Evolutionary conservation across 176 grass and related monocot genomes (phyloP).

Genomic region (Thalia dealbata): DNA sequence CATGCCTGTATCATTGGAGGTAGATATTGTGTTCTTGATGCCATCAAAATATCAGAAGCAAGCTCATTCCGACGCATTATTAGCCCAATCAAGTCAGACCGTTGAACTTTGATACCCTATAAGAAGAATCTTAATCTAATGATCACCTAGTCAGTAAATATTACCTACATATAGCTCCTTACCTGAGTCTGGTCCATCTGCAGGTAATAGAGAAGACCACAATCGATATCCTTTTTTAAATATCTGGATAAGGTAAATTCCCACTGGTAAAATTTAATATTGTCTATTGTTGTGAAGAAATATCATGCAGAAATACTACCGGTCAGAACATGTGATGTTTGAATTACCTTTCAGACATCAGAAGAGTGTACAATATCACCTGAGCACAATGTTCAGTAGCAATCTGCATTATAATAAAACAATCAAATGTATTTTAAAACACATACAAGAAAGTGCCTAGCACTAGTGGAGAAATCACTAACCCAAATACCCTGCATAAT

Average conservation of each 20-base stretch:
- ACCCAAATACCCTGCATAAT: neutral
- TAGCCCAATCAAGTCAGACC: constrained; percentile 71
- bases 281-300: constrained; percentile 1
- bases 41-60: constrained; percentile 84
- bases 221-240: constrained; percentile 63
- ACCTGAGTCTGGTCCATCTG: constrained; percentile 81
- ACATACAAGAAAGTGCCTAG: neutral
- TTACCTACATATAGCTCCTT: constrained; percentile 14
- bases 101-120: constrained; percentile 83
- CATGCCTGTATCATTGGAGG: constrained; percentile 76
- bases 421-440: neutral
- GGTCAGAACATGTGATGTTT: neutral
- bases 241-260: constrained; percentile 51
- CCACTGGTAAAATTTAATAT: constrained; percentile 1
- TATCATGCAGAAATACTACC: neutral
- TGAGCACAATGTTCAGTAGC: constrained; percentile 79
- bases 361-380: constrained; percentile 82
- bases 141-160: constrained; percentile 18
- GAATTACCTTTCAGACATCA: constrained; percentile 88
- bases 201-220: constrained; percentile 92
- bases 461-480: neutral
- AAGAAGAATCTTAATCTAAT: constrained; percentile 20
- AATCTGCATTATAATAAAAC: constrained; percentile 26
- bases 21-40: constrained; percentile 51
- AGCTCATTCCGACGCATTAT: constrained; percentile 94